phyloP scores from a whole-genome alignment of 2,329 filamentous ascomycete genomes.

The Colletotrichum orbiculare region DNA sequence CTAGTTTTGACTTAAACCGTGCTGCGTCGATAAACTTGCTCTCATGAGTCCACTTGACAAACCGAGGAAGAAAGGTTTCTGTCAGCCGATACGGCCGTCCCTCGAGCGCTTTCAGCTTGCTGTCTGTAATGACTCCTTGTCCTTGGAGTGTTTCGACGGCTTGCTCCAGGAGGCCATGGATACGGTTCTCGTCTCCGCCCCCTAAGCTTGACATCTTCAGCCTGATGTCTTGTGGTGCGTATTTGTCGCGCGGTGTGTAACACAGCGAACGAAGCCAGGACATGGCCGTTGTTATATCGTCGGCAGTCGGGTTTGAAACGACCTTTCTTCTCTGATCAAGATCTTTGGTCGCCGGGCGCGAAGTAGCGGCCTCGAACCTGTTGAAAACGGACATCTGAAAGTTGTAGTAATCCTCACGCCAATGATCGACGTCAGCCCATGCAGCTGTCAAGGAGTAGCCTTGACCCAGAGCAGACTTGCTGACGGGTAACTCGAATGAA shows the following conservation, averaged over 20 bases:
- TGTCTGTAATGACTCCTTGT: constrained; percentile 67
- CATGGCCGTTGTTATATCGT: constrained; percentile 58
- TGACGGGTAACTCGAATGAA: constrained; percentile 60
- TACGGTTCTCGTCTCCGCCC: constrained; percentile 46
- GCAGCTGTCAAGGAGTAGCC: constrained; percentile 54
- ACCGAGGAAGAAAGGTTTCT: constrained; percentile 65
- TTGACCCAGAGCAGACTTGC: constrained; percentile 56
- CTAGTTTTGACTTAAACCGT: constrained; percentile 69
- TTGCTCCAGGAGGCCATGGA: constrained; percentile 57
- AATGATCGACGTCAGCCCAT: constrained; percentile 50
- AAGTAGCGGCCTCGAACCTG: constrained; percentile 65
- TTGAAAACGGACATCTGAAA: constrained; percentile 65
- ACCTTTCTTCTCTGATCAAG: constrained; percentile 38
- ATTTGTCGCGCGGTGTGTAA: constrained; percentile 62
- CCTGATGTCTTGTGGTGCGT: constrained; percentile 58
- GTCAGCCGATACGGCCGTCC: constrained; percentile 73
- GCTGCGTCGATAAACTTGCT: constrained; percentile 68
- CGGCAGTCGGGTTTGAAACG: background rate
- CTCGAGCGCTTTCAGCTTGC: constrained; percentile 66
- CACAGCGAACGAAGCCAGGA: constrained; percentile 72
- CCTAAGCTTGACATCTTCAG: constrained; percentile 64
- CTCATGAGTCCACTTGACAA: constrained; percentile 66
- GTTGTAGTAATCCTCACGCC: constrained; percentile 69
- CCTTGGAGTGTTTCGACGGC: constrained; percentile 61
- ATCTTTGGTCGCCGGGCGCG: constrained; percentile 56